Base-by-base conservation (phyloP, 305 asterid species). In the Rubia tinctorum region DNA sequence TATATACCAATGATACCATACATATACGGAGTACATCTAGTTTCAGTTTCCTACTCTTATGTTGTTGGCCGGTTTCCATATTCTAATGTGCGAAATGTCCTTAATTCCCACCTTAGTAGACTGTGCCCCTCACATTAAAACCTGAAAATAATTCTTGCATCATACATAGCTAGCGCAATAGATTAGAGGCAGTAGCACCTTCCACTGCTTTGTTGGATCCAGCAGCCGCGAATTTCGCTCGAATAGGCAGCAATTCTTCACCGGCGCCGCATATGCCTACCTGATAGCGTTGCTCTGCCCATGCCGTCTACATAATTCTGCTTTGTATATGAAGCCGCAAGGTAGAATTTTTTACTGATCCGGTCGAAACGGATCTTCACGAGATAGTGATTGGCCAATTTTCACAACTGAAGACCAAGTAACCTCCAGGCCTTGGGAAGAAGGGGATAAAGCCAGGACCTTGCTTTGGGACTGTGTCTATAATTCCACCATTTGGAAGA, bases 261-360 rank as follows among this genome's bases (percentile, higher is more conserved):
- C 99, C 99, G 5, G 88, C 97, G 49, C 82, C 49, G 55, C 98
- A 92, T 80, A 95, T 84, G 85, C 77, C 99, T 79, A 2, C 99
- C 99, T 0, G 98, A 95, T 44, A 95, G 86, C 68, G 97, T 95
- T 34, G 99, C 99, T 12, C 99, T 97, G 80, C 92, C 99, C 99
- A 95, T 95, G 89, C 99, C 92, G 81, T 95, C 99, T 69, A 92
- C 92, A 83, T 95, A 95, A 73, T 95, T 98, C 98, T 95, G 99
- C 72, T 94, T 94, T 55, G 99, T 94, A 81, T 94, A 94, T 78
- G 99, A 94, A 60, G 98, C 99, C 34, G 99, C 96, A 64, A 94
- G 97, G 88, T 92, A 94, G 88, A 94, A 92, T 92, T 94, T 76
- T 85, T 85, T 45, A 92, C 89, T 95, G 99, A 77, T 92, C 96